phyloP scores from a whole-genome alignment of 345 rosid species.

The Boechera retrofracta region DNA sequence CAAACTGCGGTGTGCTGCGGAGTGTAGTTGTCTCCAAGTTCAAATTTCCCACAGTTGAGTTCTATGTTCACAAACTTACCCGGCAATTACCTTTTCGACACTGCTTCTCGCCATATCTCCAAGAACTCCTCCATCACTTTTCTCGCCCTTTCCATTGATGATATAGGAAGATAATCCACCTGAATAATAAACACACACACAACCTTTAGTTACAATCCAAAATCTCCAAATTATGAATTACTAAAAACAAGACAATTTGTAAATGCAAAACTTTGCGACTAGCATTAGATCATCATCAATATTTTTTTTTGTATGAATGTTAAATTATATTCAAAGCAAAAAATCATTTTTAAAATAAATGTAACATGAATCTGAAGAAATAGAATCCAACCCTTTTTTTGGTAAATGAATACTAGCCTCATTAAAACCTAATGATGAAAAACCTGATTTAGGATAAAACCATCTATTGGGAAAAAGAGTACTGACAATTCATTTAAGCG shows the following conservation, averaged over 20 bases:
- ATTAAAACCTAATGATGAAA: too few relatives aligned
- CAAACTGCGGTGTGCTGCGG: slow-evolving; percentile 79
- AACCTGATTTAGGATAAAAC: too few relatives aligned
- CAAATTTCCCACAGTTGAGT: slow-evolving; percentile 67
- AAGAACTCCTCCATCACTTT: slow-evolving; percentile 76
- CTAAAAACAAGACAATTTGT: background rate
- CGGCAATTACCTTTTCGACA: slow-evolving; percentile 66
- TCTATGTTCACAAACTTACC: slow-evolving; percentile 72
- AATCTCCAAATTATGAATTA: background rate
- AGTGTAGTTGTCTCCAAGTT: slow-evolving; percentile 65
- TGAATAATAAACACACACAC: slow-evolving; percentile 38
- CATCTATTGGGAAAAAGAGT: too few relatives aligned
- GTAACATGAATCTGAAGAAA: too few relatives aligned
- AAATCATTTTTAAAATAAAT: too few relatives aligned
- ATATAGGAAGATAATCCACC: slow-evolving; percentile 88
- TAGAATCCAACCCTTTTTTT: too few relatives aligned
- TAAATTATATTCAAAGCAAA: too few relatives aligned
- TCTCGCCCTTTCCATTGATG: slow-evolving; percentile 71
- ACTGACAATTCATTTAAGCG: too few relatives aligned
- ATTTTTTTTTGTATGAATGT: too few relatives aligned
- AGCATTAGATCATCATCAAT: background rate
- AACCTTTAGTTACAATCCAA: background rate
- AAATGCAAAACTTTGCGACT: background rate
- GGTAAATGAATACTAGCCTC: too few relatives aligned
- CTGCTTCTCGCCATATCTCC: slow-evolving; percentile 72